Base-by-base conservation (phyloP, 1,284 basidiomycete genomes). In the Tilletia walkeri region DNA sequence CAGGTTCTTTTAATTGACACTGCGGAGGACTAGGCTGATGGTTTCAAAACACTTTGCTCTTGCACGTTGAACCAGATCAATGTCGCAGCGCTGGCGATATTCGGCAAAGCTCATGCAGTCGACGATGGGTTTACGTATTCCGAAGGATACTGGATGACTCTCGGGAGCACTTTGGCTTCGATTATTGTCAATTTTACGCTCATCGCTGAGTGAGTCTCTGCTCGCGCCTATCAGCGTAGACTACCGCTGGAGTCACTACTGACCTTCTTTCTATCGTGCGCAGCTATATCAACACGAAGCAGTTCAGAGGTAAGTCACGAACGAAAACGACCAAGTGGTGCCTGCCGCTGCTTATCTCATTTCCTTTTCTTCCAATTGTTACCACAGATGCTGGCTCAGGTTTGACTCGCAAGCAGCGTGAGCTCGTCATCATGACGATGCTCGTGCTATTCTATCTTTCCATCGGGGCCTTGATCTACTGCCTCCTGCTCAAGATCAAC, bases 391-490 rank as follows among this genome's bases (percentile, higher is more conserved):
- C 89, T 69, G 92, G 68, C 86, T 82, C n/a, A 69, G 92, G 92
- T 0, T 84, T 94, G 45, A 93, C 92, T 0, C 87, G 88, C 39
- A 92, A 90, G 78, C 92, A 94, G 79, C 88, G 92, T 20, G 83
- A 90, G 0, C 86, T 94, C 20, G 65, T 66, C 0, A 47, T 66
- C 41, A 66, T 66, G 65, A 36, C 45, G 9, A 66, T 66, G 66
- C 72, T 70, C 1, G 59, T 80, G 66, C 59, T 94, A 20, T 85
- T 87, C 69, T 93, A 93, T 82, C 86, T 93, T 69, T 90, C 89
- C 34, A 61, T 84, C n/a, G 81, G 80, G 10, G 69, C 70, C 45
- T 82, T 79, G 38, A 67, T 77, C 65, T 80, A 73, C 65, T 69
- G 72, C 1, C 70, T 74, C 56, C 63, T 78, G 39, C 68, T 78